phyloP scores from a whole-genome alignment of 495 filamentous ascomycete species.

The Talaromyces thailandensis region DNA sequence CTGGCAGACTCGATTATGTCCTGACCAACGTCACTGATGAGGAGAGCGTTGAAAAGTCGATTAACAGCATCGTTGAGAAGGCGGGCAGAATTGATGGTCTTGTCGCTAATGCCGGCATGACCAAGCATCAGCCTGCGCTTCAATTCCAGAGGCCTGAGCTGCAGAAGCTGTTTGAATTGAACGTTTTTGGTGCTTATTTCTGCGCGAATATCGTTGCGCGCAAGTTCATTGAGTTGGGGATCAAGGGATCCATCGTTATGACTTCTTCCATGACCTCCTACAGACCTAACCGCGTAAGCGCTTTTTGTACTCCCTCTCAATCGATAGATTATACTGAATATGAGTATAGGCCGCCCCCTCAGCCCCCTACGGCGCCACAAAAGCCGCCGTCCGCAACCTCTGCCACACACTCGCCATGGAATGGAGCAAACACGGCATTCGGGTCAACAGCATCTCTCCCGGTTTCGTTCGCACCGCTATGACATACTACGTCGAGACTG shows the following conservation, averaged over 20 bases:
- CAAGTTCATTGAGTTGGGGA: not conserved
- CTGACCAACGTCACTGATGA: not conserved
- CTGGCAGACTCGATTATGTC: not conserved
- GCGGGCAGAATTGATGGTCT: too few relatives aligned
- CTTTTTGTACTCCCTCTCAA: not conserved
- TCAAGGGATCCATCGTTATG: not conserved
- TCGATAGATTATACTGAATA: not conserved
- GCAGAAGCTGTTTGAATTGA: not conserved
- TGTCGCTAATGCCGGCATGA: not conserved
- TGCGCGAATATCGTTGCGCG: not conserved
- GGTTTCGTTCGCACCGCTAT: not conserved
- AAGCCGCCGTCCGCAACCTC: slow-evolving; percentile 25
- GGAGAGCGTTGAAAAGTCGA: not conserved
- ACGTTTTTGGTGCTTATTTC: not conserved
- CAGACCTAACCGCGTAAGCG: not conserved
- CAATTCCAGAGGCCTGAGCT: not conserved
- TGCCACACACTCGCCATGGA: slow-evolving; percentile 39
- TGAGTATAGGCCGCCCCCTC: not conserved
- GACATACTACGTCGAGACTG: not conserved
- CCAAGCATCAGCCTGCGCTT: not conserved
- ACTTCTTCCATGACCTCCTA: not conserved
- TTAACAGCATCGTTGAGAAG: not conserved
- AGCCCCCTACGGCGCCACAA: slow-evolving; percentile 15
- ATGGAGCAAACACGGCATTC: slow-evolving; percentile 37
- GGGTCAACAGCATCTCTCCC: slow-evolving; percentile 21